Conservation (phyloP, 2,329 filamentous ascomycete genomes). For the Xylariaceae sp. region DNA sequence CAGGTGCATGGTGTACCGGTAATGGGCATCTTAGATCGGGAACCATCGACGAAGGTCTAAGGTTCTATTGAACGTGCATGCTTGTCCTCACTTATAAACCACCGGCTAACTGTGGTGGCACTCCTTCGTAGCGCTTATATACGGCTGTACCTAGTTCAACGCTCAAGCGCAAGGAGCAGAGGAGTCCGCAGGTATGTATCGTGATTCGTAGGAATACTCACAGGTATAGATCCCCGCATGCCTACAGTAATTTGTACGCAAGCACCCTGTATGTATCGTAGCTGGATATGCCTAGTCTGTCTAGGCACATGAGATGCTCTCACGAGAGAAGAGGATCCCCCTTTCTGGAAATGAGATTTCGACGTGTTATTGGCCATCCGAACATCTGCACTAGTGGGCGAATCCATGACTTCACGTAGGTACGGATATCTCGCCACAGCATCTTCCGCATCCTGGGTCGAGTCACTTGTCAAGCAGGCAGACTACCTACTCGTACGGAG, state of each 20-base stretch:
- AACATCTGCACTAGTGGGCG: background rate
- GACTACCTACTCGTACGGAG: too few species aligned
- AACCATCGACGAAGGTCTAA: background rate
- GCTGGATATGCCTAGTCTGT: too few species aligned
- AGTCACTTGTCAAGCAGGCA: too few species aligned
- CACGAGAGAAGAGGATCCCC: background rate
- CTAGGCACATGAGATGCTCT: background rate
- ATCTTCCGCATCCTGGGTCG: background rate
- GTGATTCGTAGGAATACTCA: too few species aligned
- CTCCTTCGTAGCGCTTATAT: background rate
- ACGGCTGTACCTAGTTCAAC: background rate
- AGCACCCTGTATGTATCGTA: too few species aligned
- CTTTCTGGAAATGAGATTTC: background rate
- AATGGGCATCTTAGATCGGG: conserved; percentile 8
- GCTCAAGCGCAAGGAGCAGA: background rate
- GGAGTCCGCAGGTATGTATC: too few species aligned
- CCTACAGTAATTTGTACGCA: too few species aligned
- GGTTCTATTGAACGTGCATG: background rate
- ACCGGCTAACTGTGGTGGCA: background rate
- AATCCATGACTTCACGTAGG: background rate
- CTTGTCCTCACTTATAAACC: background rate
- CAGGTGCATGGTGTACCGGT: conserved; percentile 5
- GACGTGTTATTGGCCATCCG: conserved; percentile 7
- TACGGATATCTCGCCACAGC: background rate
- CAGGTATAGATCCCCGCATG: too few species aligned